phyloP scores from a whole-genome alignment of 2,329 filamentous ascomycete genomes.

The Zalaria obscura region DNA sequence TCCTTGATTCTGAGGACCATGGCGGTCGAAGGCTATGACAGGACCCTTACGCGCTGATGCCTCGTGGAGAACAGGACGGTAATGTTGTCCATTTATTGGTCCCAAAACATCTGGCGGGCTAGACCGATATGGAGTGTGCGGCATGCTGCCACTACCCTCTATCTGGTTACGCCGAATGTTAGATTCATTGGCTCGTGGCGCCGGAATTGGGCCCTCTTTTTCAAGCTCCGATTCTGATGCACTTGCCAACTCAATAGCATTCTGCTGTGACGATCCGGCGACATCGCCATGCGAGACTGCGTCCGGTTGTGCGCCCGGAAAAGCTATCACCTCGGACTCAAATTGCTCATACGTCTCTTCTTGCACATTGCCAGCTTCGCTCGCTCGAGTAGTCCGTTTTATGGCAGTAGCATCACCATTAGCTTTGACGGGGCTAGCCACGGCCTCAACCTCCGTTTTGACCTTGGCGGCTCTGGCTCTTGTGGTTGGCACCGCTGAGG shows the following conservation, averaged over 20 bases:
- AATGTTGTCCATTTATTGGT: neutral
- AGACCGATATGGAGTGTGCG: conserved; percentile 1
- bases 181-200: no score
- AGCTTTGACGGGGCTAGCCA: no score
- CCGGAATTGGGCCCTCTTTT: neutral
- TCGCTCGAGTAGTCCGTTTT: no score
- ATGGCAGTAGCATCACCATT: no score
- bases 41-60: conserved; percentile 9
- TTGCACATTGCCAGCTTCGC: no score
- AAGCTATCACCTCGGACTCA: no score
- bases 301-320: no score
- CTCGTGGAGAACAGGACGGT: neutral
- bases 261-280: neutral
- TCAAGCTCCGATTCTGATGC: neutral
- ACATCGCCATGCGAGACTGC: no score
- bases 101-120: neutral
- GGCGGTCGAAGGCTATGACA: conserved; percentile 14
- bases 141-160: neutral
- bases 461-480: no score
- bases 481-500: no score
- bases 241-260: neutral
- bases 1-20: conserved; percentile 19
- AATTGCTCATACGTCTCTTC: no score
- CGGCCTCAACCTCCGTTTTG: no score
- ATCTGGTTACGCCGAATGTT: neutral